Base-by-base conservation (phyloP, 2,329 filamentous ascomycete species). In the Monosporascus cannonballus region DNA sequence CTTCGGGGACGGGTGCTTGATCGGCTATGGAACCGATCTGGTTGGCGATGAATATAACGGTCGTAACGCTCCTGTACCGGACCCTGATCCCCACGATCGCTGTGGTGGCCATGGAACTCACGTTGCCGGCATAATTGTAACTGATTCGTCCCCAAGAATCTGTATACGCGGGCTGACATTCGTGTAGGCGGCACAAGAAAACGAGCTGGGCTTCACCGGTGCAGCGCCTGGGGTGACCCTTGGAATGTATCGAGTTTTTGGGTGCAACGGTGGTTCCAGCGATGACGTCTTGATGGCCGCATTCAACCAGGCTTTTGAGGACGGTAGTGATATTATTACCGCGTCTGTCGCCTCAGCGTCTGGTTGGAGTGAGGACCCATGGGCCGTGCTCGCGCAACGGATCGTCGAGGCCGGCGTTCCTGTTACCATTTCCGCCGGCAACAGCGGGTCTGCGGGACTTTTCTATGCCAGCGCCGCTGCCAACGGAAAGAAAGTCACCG, bases 231-330 rank as follows among this genome's bases (percentile, higher is more conserved):
- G 67, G 39, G 71, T 68, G 3, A 72, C 63, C 14, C 57, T 76
- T 1, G 70, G 69, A 20, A 64, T 67, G 22, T 75, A 74, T 58
- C 64, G 67, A 30, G 68, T 71, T 2, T 70, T 72, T 50, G 65
- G 65, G 25, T 72, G 71, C 52, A 44, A 45, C 7, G 70, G 66
- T 6, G 45, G 30, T 11, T 57, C 67, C 2, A 57, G 61, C 3
- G 68, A 65, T 22, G 74, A 76, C 49, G 61, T 73, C 11, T 25
- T 76, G 45, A 67, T 73, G 42, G 66, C 64, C 3, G 73, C 71
- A 5, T 69, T 69, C 39, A 67, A 68, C 50, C 67, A 64, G 52
- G 74, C 75, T 0, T 72, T 68, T 48, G 69, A 73, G 49, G 73
- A 72, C 14, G 67, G 68, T 0, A 56, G 53, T 22, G 52, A 58